Conservation (phyloP, 1,284 basidiomycete species). For the Tausonia pullulans region DNA sequence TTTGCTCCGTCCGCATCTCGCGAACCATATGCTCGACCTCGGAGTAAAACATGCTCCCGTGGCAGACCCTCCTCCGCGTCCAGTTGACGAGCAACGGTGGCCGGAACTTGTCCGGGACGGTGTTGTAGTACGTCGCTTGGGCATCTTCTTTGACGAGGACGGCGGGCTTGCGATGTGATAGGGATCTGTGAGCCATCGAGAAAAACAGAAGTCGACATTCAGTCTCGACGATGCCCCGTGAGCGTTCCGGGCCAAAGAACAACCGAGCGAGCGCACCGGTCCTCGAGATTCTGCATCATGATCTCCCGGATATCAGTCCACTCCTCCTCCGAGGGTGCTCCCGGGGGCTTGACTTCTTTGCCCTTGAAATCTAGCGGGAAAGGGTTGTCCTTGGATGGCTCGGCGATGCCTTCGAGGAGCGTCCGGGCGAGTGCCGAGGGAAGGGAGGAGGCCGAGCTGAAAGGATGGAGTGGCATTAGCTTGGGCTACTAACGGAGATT, state of each 20-base stretch:
- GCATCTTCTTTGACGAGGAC: background rate
- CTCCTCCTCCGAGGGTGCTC: background rate
- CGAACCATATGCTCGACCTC: too few species aligned
- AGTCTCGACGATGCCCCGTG: background rate
- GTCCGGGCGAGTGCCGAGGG: background rate
- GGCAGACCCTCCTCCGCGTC: background rate
- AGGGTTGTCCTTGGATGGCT: background rate
- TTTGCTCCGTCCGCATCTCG: too few species aligned
- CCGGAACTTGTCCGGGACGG: background rate
- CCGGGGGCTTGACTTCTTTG: background rate
- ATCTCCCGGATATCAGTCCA: background rate
- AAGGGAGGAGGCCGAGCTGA: background rate
- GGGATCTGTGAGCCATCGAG: background rate
- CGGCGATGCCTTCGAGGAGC: background rate
- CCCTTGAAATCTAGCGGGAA: slow-evolving; percentile 3
- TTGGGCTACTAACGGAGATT: too few species aligned
- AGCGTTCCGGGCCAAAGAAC: background rate
- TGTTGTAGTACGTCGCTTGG: background rate
- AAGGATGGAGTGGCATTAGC: background rate
- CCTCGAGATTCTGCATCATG: background rate
- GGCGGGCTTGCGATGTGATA: background rate
- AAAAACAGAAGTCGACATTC: background rate
- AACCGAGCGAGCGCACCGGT: background rate
- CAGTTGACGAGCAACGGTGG: background rate
- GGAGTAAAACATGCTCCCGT: too few species aligned